phyloP scores from a whole-genome alignment of 2,329 filamentous ascomycete genomes.

The Aspergillus sp. region DNA sequence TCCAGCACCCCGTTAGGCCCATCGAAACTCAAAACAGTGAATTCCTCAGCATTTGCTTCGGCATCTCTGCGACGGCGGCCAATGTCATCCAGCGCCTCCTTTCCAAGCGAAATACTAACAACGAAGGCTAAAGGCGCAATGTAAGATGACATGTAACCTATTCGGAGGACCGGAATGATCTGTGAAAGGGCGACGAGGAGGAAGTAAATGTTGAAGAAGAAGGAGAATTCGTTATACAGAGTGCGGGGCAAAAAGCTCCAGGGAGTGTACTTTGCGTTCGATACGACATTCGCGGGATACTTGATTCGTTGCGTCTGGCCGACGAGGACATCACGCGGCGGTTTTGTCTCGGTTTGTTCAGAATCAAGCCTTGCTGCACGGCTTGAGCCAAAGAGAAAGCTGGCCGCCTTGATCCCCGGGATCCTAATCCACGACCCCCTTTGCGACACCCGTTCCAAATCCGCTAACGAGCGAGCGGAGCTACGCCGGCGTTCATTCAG shows the following conservation, averaged over 20 bases:
- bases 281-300: constrained; percentile 88
- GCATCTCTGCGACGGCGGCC: constrained; percentile 80
- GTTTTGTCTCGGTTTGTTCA: constrained; percentile 43
- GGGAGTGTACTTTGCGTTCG: constrained; percentile 96
- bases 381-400: constrained; percentile 27
- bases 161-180: constrained; percentile 82
- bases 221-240: constrained; percentile 97
- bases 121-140: constrained; percentile 91
- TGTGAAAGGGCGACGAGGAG: constrained; percentile 92
- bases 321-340: constrained; percentile 74
- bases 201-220: constrained; percentile 99
- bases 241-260: constrained; percentile 93
- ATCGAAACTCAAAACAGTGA: constrained; percentile 73
- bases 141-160: constrained; percentile 94
- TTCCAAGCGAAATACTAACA: constrained; percentile 85
- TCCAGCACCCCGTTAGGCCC: constrained; percentile 57
- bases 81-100: constrained; percentile 94
- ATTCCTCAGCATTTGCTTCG: constrained; percentile 91
- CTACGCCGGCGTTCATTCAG: constrained; percentile 54
- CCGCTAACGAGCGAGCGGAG: constrained; percentile 33
- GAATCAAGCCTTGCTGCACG: constrained; percentile 38
- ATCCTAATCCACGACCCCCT: constrained; percentile 61
- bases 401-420: constrained; percentile 64
- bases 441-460: constrained; percentile 46
- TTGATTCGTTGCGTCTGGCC: constrained; percentile 71